Evolutionary conservation across 345 rosid genomes (phyloP), one percentile per base, ranked within the genome.

Genomic region (Eucalyptus viminalis): DNA sequence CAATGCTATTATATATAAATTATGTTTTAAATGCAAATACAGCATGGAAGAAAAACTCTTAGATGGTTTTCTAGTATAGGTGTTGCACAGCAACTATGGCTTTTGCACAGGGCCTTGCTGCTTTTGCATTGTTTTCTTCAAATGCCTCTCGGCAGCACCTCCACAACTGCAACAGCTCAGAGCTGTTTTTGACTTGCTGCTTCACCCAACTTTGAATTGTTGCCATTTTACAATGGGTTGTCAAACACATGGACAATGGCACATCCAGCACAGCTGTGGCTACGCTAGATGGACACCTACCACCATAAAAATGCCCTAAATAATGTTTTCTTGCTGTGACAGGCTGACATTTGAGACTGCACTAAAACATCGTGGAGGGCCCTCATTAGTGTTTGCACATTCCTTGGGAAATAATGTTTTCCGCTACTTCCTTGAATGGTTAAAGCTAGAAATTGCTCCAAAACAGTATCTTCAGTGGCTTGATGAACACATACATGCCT

Each of bases 391-490:
- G 43, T 95, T 98, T 96, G 99, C 96, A 76, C 99, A 98, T 95
- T 98, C 99, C 87, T 90, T 98, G 96, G 99, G 99, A 86, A 98
- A 97, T 93, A 88, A 94, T 91, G 99, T 98, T 72, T 98, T 98
- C 89, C 97, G 99, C 60, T 98, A 98, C 95, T 98, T 97, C 91
- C 90, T 98, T 89, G 99, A 98, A 94, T 98, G 99, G 99, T 89
- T 98, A 91, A 98, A 97, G 94, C 97, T 98, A 56, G 99, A 98
- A 95, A 96, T 98, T 93, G 99, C 99, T 49, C 99, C 99, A 87
- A 98, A 97, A 89, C 97, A 95, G 83, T 98, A 98, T 92, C 89
- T 91, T 86, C 90, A 91, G 91, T 98, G 99, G 99, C 95, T 97
- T 92, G 99, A 98, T 90, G 94, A 93, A 86, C 99, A 98, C 89